Conservation (phyloP, 2,329 filamentous ascomycete species). For the Apiospora marii region DNA sequence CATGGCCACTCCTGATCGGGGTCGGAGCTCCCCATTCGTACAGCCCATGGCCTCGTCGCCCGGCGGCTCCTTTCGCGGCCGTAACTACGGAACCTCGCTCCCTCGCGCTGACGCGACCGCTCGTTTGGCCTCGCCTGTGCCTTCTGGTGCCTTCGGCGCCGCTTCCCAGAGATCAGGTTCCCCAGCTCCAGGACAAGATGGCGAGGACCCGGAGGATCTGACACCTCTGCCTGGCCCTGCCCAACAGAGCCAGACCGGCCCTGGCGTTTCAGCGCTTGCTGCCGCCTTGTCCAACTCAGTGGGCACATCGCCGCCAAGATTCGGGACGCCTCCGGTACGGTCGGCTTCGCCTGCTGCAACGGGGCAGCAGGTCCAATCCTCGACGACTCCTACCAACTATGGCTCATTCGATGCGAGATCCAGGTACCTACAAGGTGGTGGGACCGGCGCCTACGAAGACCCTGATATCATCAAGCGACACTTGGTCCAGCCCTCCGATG, state of each 20-base stretch:
- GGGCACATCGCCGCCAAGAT: conserved; percentile 73
- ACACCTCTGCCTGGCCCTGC: conserved; percentile 72
- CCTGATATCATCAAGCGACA: conserved; percentile 91
- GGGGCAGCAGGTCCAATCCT: conserved; percentile 52
- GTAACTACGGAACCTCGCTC: conserved; percentile 58
- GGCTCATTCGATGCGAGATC: conserved; percentile 83
- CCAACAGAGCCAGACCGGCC: conserved; percentile 72
- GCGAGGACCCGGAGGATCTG: conserved; percentile 52
- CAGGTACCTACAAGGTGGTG: conserved; percentile 53
- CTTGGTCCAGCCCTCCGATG: conserved; percentile 74
- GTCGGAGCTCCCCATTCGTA: conserved; percentile 48
- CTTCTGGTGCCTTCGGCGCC: conserved; percentile 53
- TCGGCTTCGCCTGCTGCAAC: conserved; percentile 65
- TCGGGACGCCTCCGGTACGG: conserved; percentile 70
- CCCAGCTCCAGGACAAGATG: conserved; percentile 50
- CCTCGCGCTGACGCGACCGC: conserved; percentile 68
- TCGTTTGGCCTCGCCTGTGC: conserved; percentile 66
- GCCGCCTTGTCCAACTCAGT: conserved; percentile 82
- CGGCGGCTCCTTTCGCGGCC: conserved; percentile 52
- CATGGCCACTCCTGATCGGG: conserved; percentile 47
- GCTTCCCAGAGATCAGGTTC: conserved; percentile 56
- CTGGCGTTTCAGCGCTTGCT: conserved; percentile 86
- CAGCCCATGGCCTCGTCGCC: conserved; percentile 57
- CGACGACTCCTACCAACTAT: conserved; percentile 74
- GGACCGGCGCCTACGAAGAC: conserved; percentile 77